Base-by-base conservation (phyloP, 1,139 yeast genomes). In the Candida buenavistaensis region DNA sequence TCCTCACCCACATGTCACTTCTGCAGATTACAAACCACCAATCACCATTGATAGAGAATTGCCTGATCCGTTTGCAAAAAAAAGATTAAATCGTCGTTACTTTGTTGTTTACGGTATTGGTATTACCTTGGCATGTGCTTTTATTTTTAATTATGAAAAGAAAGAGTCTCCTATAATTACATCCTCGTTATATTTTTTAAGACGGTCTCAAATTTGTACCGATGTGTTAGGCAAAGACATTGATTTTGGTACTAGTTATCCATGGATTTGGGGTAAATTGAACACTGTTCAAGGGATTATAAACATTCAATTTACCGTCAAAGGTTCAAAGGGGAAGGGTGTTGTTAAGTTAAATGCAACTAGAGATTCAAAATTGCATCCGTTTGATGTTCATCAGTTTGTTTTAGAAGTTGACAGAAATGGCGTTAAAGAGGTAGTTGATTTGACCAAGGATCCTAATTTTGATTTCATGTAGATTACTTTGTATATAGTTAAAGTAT, bases 81-180 rank as follows among this genome's bases (percentile, higher is more conserved):
- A 69, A 43, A 72, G 70, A 38, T 64, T 61, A 41, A 75, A 75
- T 46, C 65, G 81, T 34, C 51, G 63, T 27, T 77, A 78, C 37
- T 80, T 88, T 50, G 59, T 70, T 5, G 68, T 70, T 1, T 89
- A 88, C 55, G 76, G 80, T 21, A 57, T 76, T 12, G 76, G 84
- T 14, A 82, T 88, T 65, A 74, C 79, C 7, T 64, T 77, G 6
- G 69, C 92, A 5, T 73, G 90, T 47, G 72, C 75, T 14, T 72
- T 85, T 25, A 85, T 89, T 48, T 82, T 90, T 73, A 89, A 92
- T 66, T 90, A 90, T 62, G 97, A 92, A 55, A 90, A 88, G 57
- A 80, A 89, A 15, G 78, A 84, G 36, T 85, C 95, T 6, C 96
- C 97, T 2, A 78, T 90, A 38, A 83, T 89, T 45, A 76, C 84